These are phyloP conservation scores for Lasiodiplodia hormozganensis DNA, from an alignment of 2,329 filamentous ascomycete species.

Conservation along the genomic window DNA sequence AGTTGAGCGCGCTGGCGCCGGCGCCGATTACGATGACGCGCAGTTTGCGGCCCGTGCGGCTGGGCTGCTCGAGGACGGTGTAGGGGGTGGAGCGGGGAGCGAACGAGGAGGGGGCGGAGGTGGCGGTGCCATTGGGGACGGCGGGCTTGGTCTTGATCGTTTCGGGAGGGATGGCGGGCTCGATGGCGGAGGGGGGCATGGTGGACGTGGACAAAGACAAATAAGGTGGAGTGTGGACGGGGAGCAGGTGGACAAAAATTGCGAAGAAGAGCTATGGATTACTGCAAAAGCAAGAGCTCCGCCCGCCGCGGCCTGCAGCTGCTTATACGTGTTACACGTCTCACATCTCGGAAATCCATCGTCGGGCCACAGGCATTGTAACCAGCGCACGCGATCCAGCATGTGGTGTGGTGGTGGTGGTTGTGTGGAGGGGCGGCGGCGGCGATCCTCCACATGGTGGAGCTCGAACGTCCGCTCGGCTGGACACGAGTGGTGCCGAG, in stretches of 20 bases:
- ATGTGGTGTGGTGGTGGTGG: neutral
- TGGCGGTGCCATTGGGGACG: neutral
- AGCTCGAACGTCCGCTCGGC: neutral
- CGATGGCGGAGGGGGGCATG: neutral
- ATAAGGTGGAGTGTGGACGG: neutral
- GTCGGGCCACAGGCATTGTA: neutral
- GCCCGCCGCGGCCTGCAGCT: neutral
- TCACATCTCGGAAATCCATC: neutral
- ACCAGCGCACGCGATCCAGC: neutral
- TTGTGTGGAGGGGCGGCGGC: neutral
- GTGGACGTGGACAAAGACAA: neutral
- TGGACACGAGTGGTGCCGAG: neutral
- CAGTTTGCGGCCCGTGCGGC: neutral
- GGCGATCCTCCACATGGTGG: neutral
- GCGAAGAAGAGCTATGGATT: neutral
- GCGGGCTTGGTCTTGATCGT: neutral
- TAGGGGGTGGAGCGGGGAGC: neutral
- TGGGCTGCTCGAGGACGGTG: neutral
- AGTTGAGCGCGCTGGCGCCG: slow-evolving; percentile 45
- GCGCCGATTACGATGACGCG: slow-evolving; percentile 42
- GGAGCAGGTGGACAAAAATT: neutral
- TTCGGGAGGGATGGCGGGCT: neutral
- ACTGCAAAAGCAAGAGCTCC: neutral
- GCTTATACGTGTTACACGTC: neutral
- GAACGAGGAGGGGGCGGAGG: too few species aligned